These are phyloP conservation scores for Polytolypa hystricis DNA, from an alignment of 2,329 filamentous ascomycete species.

Conservation along the genomic window DNA sequence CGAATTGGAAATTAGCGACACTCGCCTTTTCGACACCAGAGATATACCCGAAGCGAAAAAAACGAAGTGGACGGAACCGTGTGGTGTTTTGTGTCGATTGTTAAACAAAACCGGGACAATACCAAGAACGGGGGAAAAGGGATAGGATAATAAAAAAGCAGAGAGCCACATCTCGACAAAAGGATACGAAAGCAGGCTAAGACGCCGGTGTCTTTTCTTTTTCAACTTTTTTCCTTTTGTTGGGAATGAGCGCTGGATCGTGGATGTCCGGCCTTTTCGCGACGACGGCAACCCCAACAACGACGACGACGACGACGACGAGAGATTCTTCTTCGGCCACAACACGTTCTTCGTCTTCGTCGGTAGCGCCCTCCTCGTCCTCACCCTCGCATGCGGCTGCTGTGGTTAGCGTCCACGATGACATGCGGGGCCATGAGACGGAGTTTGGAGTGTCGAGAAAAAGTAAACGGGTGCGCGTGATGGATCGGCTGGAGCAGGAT, in stretches of 20 bases:
- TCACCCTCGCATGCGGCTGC: slow-evolving; percentile 19
- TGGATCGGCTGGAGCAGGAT: slow-evolving; percentile 13
- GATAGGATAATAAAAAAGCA: too few relatives aligned
- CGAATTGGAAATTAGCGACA: too few relatives aligned
- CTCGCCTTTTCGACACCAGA: too few relatives aligned
- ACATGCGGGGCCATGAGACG: slow-evolving; percentile 3
- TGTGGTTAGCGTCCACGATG: neutral
- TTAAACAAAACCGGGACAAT: too few relatives aligned
- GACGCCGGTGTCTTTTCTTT: neutral
- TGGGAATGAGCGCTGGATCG: slow-evolving; percentile 49
- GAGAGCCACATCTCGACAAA: neutral
- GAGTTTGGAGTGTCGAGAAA: slow-evolving; percentile 14
- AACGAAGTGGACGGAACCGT: too few relatives aligned
- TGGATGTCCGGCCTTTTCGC: slow-evolving; percentile 43
- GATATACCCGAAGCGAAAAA: too few relatives aligned
- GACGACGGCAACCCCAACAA: slow-evolving; percentile 25
- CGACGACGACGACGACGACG: slow-evolving; percentile 7
- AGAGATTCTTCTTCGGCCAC: neutral
- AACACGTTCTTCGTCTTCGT: slow-evolving; percentile 10
- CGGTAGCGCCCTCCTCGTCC: slow-evolving; percentile 22
- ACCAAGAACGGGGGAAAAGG: too few relatives aligned
- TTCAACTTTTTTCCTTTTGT: slow-evolving; percentile 9
- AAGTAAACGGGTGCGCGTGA: slow-evolving; percentile 14
- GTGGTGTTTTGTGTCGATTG: too few relatives aligned
- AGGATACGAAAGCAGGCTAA: neutral